Percentiles rank a stretch among this genome's conserved stretches.
Evolutionary conservation across 2,329 filamentous ascomycete genomes (phyloP).

Genomic region (Stagonosporopsis chrysanthemi): DNA sequence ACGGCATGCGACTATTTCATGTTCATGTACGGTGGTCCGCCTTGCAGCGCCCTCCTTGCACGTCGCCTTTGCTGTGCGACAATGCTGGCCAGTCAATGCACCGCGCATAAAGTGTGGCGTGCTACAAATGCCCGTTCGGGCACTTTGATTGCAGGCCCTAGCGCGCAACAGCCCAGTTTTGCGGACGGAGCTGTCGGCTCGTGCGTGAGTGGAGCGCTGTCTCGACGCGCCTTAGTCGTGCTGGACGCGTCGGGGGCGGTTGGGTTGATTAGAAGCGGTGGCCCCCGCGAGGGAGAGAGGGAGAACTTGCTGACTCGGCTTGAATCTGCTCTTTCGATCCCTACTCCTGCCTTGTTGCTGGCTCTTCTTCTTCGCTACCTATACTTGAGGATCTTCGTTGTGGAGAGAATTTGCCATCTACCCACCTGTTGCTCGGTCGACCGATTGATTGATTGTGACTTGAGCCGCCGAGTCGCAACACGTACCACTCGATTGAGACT

Average conservation of each 20-base stretch:
- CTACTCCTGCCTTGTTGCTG: not conserved
- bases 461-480: conserved; percentile 3
- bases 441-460: not conserved
- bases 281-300: not conserved
- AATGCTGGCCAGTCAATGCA: not conserved
- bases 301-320: not conserved
- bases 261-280: conserved; percentile 1
- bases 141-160: not conserved
- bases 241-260: conserved; percentile 1
- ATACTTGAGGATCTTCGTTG: not conserved
- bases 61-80: not conserved
- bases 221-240: conserved; percentile 3
- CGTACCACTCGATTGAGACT: not conserved
- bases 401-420: not conserved
- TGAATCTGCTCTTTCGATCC: not conserved
- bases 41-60: not conserved
- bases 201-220: not conserved
- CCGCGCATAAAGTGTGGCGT: conserved; percentile 13
- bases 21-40: not conserved
- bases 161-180: not conserved
- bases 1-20: not conserved
- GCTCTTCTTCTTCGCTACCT: not conserved
- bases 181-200: not conserved
- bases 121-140: conserved; percentile 11
- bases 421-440: conserved; percentile 16